Percentiles rank a stretch among this genome's conserved stretches.
phyloP scores from a whole-genome alignment of 2,329 filamentous ascomycete genomes.

The Huntiella omanensis region DNA sequence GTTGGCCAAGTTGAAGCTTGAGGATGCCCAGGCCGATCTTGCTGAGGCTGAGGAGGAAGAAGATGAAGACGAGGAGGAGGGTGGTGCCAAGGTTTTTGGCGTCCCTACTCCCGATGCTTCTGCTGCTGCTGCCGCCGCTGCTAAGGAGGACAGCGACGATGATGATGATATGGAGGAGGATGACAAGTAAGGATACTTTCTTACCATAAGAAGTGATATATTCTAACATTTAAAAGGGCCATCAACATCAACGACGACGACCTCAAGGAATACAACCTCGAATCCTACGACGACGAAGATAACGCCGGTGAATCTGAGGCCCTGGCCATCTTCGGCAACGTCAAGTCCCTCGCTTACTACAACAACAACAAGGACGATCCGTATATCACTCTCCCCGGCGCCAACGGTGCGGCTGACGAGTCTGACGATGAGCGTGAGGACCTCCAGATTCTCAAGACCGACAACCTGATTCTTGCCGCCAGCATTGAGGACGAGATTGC shows the following conservation, averaged over 20 bases:
- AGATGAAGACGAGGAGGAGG: slow-evolving; percentile 15
- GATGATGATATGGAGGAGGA: slow-evolving; percentile 9
- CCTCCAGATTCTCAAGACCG: slow-evolving; percentile 75
- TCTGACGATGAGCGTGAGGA: slow-evolving; percentile 75
- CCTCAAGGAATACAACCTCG: slow-evolving; percentile 87
- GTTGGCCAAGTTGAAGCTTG: slow-evolving; percentile 60
- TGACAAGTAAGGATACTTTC: slow-evolving; percentile 9
- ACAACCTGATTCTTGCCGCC: slow-evolving; percentile 80
- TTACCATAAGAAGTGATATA: neutral
- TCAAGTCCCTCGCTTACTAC: slow-evolving; percentile 86
- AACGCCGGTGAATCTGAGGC: slow-evolving; percentile 37
- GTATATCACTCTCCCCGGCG: slow-evolving; percentile 74
- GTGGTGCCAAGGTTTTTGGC: slow-evolving; percentile 12
- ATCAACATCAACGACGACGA: slow-evolving; percentile 55
- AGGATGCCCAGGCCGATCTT: slow-evolving; percentile 79
- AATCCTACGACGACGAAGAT: slow-evolving; percentile 65
- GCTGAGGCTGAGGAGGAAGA: slow-evolving; percentile 25
- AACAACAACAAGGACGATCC: slow-evolving; percentile 87
- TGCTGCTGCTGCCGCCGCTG: neutral
- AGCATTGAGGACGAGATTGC: slow-evolving; percentile 95
- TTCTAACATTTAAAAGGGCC: neutral
- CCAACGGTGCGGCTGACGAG: slow-evolving; percentile 44
- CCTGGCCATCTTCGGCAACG: slow-evolving; percentile 87
- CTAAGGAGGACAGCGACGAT: slow-evolving; percentile 2
- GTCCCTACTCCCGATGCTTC: neutral